A percentile compares a stretch with the other conserved stretches of the same genome.
Evolutionary conservation across 1,284 basidiomycete species (phyloP).

Genomic region (Afroboletus lepidellus): DNA sequence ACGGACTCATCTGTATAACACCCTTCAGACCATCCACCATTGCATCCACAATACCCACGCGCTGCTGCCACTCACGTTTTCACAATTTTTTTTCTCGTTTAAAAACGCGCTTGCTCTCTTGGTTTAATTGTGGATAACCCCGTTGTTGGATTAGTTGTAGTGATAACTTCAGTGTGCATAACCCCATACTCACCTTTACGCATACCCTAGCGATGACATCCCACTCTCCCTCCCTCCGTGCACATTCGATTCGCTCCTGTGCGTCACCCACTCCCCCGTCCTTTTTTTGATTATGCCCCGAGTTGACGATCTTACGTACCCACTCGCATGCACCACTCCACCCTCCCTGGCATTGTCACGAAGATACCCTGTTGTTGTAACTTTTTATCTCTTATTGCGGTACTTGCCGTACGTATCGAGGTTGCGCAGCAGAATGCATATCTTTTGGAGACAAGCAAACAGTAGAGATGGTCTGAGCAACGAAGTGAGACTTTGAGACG

Average conservation of each 20-base stretch:
- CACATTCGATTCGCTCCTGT: conserved; percentile 18
- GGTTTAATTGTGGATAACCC: conserved; percentile 36
- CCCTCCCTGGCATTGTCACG: conserved; percentile 26
- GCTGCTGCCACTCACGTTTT: conserved; percentile 28
- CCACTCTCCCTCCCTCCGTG: not conserved
- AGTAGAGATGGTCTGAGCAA: no score
- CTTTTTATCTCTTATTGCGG: conserved; percentile 26
- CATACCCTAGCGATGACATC: conserved; percentile 11
- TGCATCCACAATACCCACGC: conserved; percentile 33
- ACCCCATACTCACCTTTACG: conserved; percentile 26
- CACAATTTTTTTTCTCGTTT: not conserved
- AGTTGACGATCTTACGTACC: conserved; percentile 36
- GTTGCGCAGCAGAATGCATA: conserved; percentile 38
- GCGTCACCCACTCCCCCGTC: conserved; percentile 20
- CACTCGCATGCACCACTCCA: conserved; percentile 8
- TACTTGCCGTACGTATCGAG: conserved; percentile 27
- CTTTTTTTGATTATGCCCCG: conserved; percentile 23
- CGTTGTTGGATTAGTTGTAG: conserved; percentile 38
- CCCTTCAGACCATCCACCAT: conserved; percentile 17
- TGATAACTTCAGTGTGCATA: conserved; percentile 34
- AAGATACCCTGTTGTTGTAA: conserved; percentile 38
- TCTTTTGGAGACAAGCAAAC: conserved; percentile 28
- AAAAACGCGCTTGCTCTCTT: conserved; percentile 23
- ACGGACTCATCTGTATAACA: conserved; percentile 34
- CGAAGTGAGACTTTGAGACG: no score